Evolutionary conservation across 148 eudicot genomes (phyloP).

Genomic region (Linanthus parryae): DNA sequence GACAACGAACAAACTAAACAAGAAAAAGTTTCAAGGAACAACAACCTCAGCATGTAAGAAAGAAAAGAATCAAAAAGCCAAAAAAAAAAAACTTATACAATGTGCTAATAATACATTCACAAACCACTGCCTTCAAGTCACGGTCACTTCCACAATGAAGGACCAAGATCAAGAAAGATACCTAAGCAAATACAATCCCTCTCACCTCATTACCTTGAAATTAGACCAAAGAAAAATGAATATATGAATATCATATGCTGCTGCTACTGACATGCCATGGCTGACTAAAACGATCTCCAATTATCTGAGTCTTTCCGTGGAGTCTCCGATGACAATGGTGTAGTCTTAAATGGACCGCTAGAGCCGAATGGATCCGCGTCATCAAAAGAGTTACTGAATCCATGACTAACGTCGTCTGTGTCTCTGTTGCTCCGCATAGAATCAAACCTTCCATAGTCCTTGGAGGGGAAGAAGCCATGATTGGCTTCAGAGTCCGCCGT

Average conservation of each 20-base stretch:
- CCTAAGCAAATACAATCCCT: too few species aligned
- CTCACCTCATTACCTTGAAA: neutral
- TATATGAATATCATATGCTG: neutral
- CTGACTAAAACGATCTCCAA: slow-evolving; percentile 26
- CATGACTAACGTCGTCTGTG: slow-evolving; percentile 10
- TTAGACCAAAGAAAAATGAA: slow-evolving; percentile 10
- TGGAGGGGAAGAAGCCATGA: slow-evolving; percentile 20
- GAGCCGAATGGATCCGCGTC: slow-evolving; percentile 69
- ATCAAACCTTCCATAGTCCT: slow-evolving; percentile 37
- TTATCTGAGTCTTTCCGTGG: slow-evolving; percentile 48
- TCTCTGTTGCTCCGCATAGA: slow-evolving; percentile 38
- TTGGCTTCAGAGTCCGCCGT: slow-evolving; percentile 28
- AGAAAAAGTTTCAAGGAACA: neutral
- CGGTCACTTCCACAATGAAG: neutral
- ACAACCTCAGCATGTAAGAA: neutral
- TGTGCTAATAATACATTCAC: slow-evolving; percentile 17
- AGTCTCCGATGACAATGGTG: slow-evolving; percentile 46
- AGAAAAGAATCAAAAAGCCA: neutral
- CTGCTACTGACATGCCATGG: too few species aligned
- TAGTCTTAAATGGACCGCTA: slow-evolving; percentile 52
- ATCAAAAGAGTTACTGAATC: slow-evolving; percentile 44
- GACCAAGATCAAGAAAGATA: neutral
- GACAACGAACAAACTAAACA: slow-evolving; percentile 9
- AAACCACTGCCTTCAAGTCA: slow-evolving; percentile 6
- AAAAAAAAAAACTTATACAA: neutral